These are phyloP conservation scores for Hansfordia pulvinata DNA, from an alignment of 2,329 filamentous ascomycete species.

Conservation along the genomic window DNA sequence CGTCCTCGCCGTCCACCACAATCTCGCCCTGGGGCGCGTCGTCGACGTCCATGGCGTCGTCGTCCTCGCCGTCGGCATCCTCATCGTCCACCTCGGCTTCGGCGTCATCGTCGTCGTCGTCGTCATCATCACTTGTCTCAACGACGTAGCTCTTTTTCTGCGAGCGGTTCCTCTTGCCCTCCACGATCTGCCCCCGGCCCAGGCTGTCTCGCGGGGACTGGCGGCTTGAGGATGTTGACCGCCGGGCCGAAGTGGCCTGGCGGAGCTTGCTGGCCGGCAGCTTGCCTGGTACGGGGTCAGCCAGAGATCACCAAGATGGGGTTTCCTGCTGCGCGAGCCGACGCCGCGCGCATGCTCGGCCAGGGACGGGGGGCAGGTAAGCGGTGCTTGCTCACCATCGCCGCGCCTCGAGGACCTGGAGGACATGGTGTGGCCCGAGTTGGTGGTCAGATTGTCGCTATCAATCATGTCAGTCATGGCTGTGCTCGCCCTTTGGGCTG, in stretches of 20 bases:
- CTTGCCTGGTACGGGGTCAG: too few relatives aligned
- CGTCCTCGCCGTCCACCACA: conserved; percentile 11
- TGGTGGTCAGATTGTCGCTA: conserved; percentile 25
- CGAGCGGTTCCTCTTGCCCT: conserved; percentile 37
- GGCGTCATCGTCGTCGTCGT: conserved; percentile 26
- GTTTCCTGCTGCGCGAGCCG: too few relatives aligned
- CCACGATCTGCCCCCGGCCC: conserved; percentile 30
- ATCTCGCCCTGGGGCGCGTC: conserved; percentile 19
- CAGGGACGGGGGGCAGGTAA: conserved; percentile 31
- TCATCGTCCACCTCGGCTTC: conserved; percentile 24
- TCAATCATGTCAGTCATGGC: conserved; percentile 37
- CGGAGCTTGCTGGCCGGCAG: conserved; percentile 36
- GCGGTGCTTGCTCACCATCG: conserved; percentile 28
- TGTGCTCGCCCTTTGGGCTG: conserved; percentile 28
- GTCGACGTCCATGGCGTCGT: conserved; percentile 10
- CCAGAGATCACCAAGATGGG: too few relatives aligned
- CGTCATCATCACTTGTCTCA: conserved; percentile 31
- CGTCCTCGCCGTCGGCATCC: conserved; percentile 21
- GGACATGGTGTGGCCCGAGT: conserved; percentile 30
- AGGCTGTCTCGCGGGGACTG: conserved; percentile 21
- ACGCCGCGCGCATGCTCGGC: too few relatives aligned
- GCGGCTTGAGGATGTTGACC: conserved; percentile 18
- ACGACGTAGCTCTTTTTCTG: conserved; percentile 47
- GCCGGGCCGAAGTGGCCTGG: conserved; percentile 29
- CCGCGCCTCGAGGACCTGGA: conserved; percentile 33